These are phyloP conservation scores for Vigna reflexopilosa DNA, from an alignment of 306 rosid species.

Conservation along the genomic window DNA sequence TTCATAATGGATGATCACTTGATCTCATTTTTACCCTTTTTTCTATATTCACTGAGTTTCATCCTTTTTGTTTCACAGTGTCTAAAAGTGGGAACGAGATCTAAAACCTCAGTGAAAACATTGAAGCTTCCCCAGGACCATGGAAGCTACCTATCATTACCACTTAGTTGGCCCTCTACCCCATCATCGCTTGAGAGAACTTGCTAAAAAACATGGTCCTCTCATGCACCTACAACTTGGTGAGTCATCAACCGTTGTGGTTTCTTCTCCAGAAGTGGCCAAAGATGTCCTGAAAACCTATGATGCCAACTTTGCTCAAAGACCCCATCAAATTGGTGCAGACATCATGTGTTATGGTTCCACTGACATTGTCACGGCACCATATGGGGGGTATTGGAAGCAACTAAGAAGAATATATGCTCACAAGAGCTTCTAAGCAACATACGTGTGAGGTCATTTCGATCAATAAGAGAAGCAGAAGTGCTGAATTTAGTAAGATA, in stretches of 20 bases:
- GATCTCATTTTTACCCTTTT: slow-evolving; percentile 3
- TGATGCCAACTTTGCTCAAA: slow-evolving; percentile 35
- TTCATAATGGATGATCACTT: slow-evolving; percentile 16
- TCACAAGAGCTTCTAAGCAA: not conserved
- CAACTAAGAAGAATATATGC: slow-evolving; percentile 2
- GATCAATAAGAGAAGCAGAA: not conserved
- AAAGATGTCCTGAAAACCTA: slow-evolving; percentile 43
- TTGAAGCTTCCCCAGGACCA: slow-evolving; percentile 40
- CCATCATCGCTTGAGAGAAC: slow-evolving; percentile 8
- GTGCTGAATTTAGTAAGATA: not conserved
- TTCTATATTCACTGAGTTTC: not conserved
- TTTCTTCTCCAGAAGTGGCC: slow-evolving; percentile 53
- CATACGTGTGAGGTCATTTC: not conserved
- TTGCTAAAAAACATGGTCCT: slow-evolving; percentile 43
- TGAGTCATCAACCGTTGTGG: slow-evolving; percentile 19
- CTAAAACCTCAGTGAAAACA: not conserved
- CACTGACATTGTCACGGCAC: not conserved
- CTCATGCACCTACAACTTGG: slow-evolving; percentile 41
- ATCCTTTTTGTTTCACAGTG: not conserved
- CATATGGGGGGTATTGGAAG: slow-evolving; percentile 11
- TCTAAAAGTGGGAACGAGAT: not conserved
- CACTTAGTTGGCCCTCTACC: slow-evolving; percentile 18
- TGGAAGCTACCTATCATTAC: slow-evolving; percentile 36
- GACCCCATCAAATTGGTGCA: slow-evolving; percentile 1
- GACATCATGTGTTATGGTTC: slow-evolving; percentile 6